Evolutionary conservation across 768 basidiomycete genomes (phyloP), one percentile per base, ranked within the genome.

Genomic region (Russula brevipes): DNA sequence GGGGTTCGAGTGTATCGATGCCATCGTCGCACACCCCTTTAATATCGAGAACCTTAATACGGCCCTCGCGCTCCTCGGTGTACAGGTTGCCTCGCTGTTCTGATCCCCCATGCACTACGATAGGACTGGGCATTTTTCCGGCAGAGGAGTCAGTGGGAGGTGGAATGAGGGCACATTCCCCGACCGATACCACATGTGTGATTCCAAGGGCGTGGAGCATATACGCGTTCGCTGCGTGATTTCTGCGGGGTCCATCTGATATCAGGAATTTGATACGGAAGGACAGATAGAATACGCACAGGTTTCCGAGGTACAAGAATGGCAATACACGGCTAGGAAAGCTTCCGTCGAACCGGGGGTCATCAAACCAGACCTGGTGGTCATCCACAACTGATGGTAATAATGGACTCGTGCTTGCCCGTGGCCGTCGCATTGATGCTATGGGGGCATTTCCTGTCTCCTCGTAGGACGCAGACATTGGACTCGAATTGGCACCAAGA

Each of bases 191-290:
- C 66, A 98, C 94, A 72, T 98, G 95, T 2, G 94, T 96, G 70
- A 98, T 95, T 31, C 94, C 94, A 16, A 98, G 82, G 3, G 93
- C 92, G 69, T 94, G 90, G 3, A 98, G 85, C 94, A 98, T 97
- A 70, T 91, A 91, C 57, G 86, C 94, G 74, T 98, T 98, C 33
- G 87, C 79, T 0, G 96, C 96, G 69, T 98, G 96, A 69, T 94
- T 92, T 73, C 93, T 93, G 64, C 47, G 38, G 45, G 47, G 30
- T 50, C 9, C 61, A 55, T 53, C 49, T 11, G 12, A 59, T 17
- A 69, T 69, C 68, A 68, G 70, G 52, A 62, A 68, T 68, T 59
- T 61, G 47, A 54, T 57, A 53, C 6, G 39, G 31, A 10, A 17
- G 19, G 10, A 41, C 24, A 41, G 56, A 31, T 45, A 62, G 69